Conservation (phyloP, 768 basidiomycete species). For the Hemileccinum impolitum region DNA sequence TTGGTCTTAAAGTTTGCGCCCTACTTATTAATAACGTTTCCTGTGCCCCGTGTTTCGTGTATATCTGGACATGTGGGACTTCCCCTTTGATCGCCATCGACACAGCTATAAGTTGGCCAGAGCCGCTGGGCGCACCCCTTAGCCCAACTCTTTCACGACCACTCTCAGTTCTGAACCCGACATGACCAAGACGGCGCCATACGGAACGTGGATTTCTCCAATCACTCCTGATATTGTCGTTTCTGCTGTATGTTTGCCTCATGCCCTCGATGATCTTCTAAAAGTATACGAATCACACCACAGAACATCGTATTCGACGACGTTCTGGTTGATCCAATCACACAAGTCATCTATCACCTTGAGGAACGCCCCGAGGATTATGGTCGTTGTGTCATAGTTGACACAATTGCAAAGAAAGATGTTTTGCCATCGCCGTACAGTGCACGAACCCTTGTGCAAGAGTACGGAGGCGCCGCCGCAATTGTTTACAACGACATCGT, state of each 20-base stretch:
- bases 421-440: slow-evolving; percentile 52
- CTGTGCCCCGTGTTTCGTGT: too few species aligned
- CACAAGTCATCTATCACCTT: slow-evolving; percentile 46
- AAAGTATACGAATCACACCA: background rate
- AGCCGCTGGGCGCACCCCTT: background rate
- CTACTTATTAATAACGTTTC: background rate
- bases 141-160: background rate
- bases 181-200: slow-evolving; percentile 39
- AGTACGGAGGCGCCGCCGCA: slow-evolving; percentile 66
- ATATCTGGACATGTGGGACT: too few species aligned
- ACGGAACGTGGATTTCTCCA: slow-evolving; percentile 58
- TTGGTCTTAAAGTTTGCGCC: background rate
- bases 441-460: slow-evolving; percentile 54
- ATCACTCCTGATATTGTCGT: slow-evolving; percentile 49
- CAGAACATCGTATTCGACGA: slow-evolving; percentile 36
- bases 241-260: slow-evolving; percentile 30
- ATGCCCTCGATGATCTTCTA: background rate
- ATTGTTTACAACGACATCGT: slow-evolving; percentile 44
- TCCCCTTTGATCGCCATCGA: background rate
- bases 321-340: slow-evolving; percentile 50
- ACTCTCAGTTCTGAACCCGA: background rate
- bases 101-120: background rate
- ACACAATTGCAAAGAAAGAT: slow-evolving; percentile 41
- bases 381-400: slow-evolving; percentile 52
- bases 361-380: slow-evolving; percentile 47